Evolutionary conservation across 306 rosid genomes (phyloP), one percentile per base, ranked within the genome.

Genomic region (Herpetospermum pedunculosum): DNA sequence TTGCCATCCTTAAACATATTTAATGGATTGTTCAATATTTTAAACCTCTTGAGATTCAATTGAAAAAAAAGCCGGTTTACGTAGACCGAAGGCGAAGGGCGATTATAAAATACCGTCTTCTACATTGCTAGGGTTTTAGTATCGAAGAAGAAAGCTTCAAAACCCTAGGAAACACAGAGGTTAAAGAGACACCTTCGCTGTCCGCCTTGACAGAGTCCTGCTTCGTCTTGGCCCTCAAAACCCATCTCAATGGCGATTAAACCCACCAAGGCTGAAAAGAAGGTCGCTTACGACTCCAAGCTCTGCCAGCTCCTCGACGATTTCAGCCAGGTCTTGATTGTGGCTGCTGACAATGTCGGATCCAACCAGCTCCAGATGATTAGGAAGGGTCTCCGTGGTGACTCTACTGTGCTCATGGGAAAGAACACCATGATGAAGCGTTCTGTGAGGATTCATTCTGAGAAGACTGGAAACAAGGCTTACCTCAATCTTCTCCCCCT

Each of bases 391-490:
- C 87, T 93, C 0, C 92, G 98, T 10, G 98, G 98, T 0, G 97
- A 93, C 23, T 93, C 97, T 0, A 35, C 85, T 0, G 98, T 93
- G 3, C 96, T 93, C 16, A 93, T 93, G 98, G 98, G 98, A 0
- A 93, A 93, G 80, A 93, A 93, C 78, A 93, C 98, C 21, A 91
- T 93, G 98, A 93, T 93, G 98, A 93, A 93, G 86, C 83, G 98
- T 0, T 75, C 91, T 0, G 77, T 93, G 2, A 79, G 96, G 44
- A 87, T 91, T 0, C 97, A 91, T 21, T 15, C 98, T 11, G 91
- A 91, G 47, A 85, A 85, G 13, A 89, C 97, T 1, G 96, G 96
- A 4, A 93, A 91, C 88, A 74, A 50, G 1, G 79, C 54, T 23
- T 87, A 64, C 68, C 89, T 93, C 47, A 93, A 75, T 72, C 92